A percentile compares a stretch with the other conserved stretches of the same genome.
These are phyloP conservation scores for Cyclotella atomus DNA, from an alignment of 108 stramenopile genomes.

Conservation along the genomic window DNA sequence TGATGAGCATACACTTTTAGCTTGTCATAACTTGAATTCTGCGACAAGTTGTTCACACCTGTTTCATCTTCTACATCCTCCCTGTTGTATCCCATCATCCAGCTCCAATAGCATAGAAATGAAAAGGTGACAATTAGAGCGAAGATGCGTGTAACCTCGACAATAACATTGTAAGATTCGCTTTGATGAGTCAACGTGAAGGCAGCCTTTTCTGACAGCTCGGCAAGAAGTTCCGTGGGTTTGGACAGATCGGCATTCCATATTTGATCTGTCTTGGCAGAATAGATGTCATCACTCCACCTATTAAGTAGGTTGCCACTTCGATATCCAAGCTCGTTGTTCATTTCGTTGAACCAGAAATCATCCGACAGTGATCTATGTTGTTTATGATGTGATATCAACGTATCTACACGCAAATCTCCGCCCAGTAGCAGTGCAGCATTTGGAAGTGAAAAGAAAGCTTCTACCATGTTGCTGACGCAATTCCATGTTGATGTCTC, in stretches of 20 bases:
- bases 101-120: slow-evolving; percentile 68
- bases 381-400: slow-evolving; percentile 41
- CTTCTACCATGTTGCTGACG: slow-evolving; percentile 53
- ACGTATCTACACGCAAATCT: slow-evolving; percentile 53
- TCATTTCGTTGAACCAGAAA: slow-evolving; percentile 26
- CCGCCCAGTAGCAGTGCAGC: slow-evolving; percentile 60
- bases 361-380: slow-evolving; percentile 19
- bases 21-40: slow-evolving; percentile 7
- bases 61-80: slow-evolving; percentile 9
- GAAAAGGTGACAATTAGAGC: slow-evolving; percentile 51
- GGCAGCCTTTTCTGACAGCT: slow-evolving; percentile 53
- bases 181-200: slow-evolving; percentile 63
- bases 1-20: neutral
- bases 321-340: slow-evolving; percentile 8
- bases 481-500: slow-evolving; percentile 55
- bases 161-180: slow-evolving; percentile 39
- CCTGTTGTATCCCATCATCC: slow-evolving; percentile 53
- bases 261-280: slow-evolving; percentile 24
- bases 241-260: slow-evolving; percentile 42
- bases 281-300: slow-evolving; percentile 12
- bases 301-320: slow-evolving; percentile 14
- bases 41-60: neutral
- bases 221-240: slow-evolving; percentile 39
- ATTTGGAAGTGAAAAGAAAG: slow-evolving; percentile 68
- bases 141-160: slow-evolving; percentile 52